phyloP scores from a whole-genome alignment of 345 rosid genomes.

The Eucalyptus pumila region DNA sequence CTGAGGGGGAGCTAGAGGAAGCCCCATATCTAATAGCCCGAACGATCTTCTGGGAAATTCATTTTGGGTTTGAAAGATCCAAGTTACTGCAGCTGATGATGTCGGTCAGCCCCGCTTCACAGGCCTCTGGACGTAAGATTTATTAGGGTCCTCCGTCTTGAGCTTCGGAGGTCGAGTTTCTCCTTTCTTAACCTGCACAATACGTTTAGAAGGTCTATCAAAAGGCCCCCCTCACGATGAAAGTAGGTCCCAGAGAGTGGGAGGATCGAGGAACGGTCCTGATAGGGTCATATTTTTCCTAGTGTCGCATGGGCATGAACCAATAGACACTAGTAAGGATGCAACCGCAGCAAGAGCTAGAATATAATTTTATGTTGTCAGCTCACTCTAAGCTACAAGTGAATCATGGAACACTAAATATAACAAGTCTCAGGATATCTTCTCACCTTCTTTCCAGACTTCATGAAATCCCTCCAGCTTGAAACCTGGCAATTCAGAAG shows the following conservation, averaged over 20 bases:
- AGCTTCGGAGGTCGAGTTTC: constrained; percentile 89
- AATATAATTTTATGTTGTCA: background rate
- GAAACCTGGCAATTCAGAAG: constrained; percentile 42
- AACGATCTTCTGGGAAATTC: background rate
- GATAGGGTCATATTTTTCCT: background rate
- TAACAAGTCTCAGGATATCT: background rate
- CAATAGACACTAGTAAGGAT: background rate
- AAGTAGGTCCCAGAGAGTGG: background rate
- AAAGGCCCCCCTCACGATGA: background rate
- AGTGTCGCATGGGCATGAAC: background rate
- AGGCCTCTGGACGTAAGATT: constrained; percentile 93
- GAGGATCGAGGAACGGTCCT: background rate
- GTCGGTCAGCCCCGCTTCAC: constrained; percentile 55
- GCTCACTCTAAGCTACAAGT: background rate
- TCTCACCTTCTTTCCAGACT: constrained; percentile 81
- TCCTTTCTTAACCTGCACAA: constrained; percentile 74
- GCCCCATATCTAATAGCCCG: background rate
- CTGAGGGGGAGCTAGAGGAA: background rate
- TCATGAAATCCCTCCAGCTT: constrained; percentile 94
- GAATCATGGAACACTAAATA: background rate
- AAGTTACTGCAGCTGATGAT: background rate
- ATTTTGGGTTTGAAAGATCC: background rate
- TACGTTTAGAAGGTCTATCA: background rate
- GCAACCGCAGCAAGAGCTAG: background rate
- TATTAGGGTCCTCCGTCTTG: constrained; percentile 98